Evolutionary conservation across 805 yeast species (phyloP), one percentile per base, ranked within the genome.

Genomic region (Candida incommunis): DNA sequence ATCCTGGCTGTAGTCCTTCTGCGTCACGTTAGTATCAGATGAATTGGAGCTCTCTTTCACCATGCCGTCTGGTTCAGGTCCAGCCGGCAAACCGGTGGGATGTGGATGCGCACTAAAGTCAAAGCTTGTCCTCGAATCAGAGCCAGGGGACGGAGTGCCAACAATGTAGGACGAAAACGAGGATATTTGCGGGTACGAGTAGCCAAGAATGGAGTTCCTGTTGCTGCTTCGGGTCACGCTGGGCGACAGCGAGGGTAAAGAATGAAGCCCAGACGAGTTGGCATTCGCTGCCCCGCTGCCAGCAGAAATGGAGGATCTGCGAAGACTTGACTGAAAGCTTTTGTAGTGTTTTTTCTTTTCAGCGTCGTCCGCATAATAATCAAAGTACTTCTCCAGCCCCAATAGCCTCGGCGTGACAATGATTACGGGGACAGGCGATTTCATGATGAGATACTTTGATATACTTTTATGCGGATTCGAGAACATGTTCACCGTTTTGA

Each of bases 351-450:
- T 18, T 18, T 31, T 31, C 37, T 31, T 31, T 4, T 9, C 20
- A 11, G 9, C 37, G 37, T 31, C 37, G 37, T 31, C 20, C 20
- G 9, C 18, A 18, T 31, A 31, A 16, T 31, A 31, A 7, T 31
- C 37, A n/a, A 31, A 31, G 20, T 31, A 31, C 37, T 31, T 31
- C 50, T 55, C 16, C 21, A 43, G 37, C n/a, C 22, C 40, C 37
- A 40, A 45, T 21, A 23, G 25, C 25, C 43, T 9, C 46, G 27
- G 26, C 20, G 87, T 82, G 0, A 76, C 80, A 42, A 80, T 72
- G 22, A 80, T 68, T n/a, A 77, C 72, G 0, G 88, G 87, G 15
- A 79, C 69, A 3, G 79, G 76, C 51, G 71, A 77, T 53, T 72
- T 74, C 54, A 75, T 77, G 23, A 80, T 81, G 41, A 80, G 64